phyloP scores from a whole-genome alignment of 2,329 filamentous ascomycete species.

The Tetracladium maxilliforme region DNA sequence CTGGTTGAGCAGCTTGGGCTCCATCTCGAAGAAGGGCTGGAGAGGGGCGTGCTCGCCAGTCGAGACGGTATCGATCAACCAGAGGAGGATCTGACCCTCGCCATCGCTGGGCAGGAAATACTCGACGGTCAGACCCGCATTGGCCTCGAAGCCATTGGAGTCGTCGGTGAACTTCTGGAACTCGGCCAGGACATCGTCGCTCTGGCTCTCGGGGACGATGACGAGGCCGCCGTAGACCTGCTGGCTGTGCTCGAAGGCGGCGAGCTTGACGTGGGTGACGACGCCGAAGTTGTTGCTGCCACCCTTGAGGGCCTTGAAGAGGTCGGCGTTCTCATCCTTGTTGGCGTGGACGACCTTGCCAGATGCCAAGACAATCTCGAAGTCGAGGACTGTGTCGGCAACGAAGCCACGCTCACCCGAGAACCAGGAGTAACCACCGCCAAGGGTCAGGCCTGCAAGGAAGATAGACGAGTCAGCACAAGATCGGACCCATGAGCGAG shows the following conservation, averaged over 20 bases:
- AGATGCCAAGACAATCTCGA: constrained; percentile 34
- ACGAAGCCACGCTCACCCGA: constrained; percentile 26
- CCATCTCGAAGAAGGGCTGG: constrained; percentile 7
- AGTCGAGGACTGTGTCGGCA: constrained; percentile 29
- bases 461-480: too few species aligned
- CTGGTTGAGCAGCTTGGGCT: constrained; percentile 7
- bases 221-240: neutral
- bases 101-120: constrained; percentile 8
- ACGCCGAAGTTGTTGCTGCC: constrained; percentile 41
- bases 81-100: constrained; percentile 6
- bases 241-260: constrained; percentile 13
- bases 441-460: constrained; percentile 19
- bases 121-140: constrained; percentile 8
- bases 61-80: constrained; percentile 6
- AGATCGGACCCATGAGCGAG: too few species aligned
- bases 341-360: constrained; percentile 31
- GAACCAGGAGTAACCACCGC: constrained; percentile 22
- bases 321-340: constrained; percentile 23
- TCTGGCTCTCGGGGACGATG: too few species aligned
- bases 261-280: constrained; percentile 28
- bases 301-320: constrained; percentile 36
- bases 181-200: too few species aligned
- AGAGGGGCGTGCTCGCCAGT: constrained; percentile 5
- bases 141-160: too few species aligned
- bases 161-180: too few species aligned